A percentile compares a stretch with the other conserved stretches of the same genome.
These are phyloP conservation scores for Tephrocybe sp. DNA, from an alignment of 768 basidiomycete species.

Conservation along the genomic window DNA sequence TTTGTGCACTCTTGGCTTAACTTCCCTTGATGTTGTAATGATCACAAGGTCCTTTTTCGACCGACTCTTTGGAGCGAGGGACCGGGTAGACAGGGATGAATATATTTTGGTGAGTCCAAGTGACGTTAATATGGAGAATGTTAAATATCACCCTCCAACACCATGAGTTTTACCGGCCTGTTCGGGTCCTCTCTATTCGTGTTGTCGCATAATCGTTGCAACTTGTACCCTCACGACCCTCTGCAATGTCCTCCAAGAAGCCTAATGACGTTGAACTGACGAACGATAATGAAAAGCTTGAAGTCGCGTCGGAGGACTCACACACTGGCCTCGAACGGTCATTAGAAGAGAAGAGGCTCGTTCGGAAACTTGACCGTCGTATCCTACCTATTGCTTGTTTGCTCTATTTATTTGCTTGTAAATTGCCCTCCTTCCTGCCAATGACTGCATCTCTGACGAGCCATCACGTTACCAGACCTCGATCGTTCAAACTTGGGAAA, in stretches of 20 bases:
- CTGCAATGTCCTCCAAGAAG: conserved; percentile 9
- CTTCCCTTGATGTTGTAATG: conserved; percentile 14
- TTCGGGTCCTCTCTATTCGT: conserved; percentile 7
- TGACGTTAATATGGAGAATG: conserved; percentile 15
- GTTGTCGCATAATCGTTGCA: not conserved
- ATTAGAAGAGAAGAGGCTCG: conserved; percentile 34
- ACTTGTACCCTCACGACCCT: not conserved
- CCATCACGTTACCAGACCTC: conserved; percentile 41
- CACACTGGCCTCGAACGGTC: conserved; percentile 10
- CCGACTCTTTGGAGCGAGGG: conserved; percentile 19
- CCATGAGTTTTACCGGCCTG: not conserved
- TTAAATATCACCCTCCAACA: conserved; percentile 8
- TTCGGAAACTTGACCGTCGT: conserved; percentile 64
- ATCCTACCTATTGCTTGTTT: conserved; percentile 73
- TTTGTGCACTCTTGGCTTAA: not conserved
- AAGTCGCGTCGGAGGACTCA: conserved; percentile 18
- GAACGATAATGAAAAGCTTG: conserved; percentile 31
- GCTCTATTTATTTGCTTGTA: conserved; percentile 78
- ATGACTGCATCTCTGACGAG: not conserved
- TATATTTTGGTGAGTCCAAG: conserved; percentile 27
- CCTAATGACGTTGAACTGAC: conserved; percentile 14
- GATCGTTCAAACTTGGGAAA: conserved; percentile 82
- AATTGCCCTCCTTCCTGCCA: conserved; percentile 25
- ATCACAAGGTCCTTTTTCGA: conserved; percentile 21
- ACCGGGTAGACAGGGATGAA: conserved; percentile 14